These are phyloP conservation scores for Globisporangium heterothallicum DNA, from an alignment of 352 stramenopile genomes.

Conservation along the genomic window DNA sequence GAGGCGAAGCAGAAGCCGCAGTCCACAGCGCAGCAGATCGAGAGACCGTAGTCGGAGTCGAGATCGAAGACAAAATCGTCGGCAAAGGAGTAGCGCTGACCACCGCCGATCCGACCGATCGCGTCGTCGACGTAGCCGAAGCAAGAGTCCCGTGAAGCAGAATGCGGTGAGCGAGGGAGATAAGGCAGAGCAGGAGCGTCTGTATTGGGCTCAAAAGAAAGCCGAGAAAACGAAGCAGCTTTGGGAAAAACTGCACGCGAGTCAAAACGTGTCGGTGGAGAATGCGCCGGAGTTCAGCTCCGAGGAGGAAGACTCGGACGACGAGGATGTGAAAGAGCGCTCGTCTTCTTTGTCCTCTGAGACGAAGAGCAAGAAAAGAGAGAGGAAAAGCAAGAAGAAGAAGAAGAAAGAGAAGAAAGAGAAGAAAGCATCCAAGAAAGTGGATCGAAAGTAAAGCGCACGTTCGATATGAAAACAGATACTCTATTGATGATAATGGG, in stretches of 20 bases:
- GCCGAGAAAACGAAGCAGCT: constrained; percentile 43
- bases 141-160: background rate
- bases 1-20: constrained; percentile 15
- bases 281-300: constrained; percentile 42
- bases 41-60: constrained; percentile 15
- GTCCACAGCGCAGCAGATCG: constrained; percentile 12
- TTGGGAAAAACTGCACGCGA: constrained; percentile 40
- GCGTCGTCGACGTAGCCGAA: too few species aligned
- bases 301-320: constrained; percentile 29
- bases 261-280: constrained; percentile 35
- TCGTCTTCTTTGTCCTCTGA: constrained; percentile 2
- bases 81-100: constrained; percentile 2
- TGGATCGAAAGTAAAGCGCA: background rate
- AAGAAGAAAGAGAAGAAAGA: constrained; percentile 15
- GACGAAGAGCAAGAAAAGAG: constrained; percentile 22
- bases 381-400: constrained; percentile 20
- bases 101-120: too few species aligned
- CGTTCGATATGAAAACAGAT: constrained; percentile 7
- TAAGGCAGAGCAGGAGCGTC: constrained; percentile 33
- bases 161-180: background rate
- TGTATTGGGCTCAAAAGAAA: constrained; percentile 58
- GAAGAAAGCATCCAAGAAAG: constrained; percentile 8
- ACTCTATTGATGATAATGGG: constrained; percentile 9
- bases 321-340: constrained; percentile 29
- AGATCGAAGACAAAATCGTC: background rate